phyloP scores from a whole-genome alignment of 2,329 filamentous ascomycete species.

The Nemania serpens region DNA sequence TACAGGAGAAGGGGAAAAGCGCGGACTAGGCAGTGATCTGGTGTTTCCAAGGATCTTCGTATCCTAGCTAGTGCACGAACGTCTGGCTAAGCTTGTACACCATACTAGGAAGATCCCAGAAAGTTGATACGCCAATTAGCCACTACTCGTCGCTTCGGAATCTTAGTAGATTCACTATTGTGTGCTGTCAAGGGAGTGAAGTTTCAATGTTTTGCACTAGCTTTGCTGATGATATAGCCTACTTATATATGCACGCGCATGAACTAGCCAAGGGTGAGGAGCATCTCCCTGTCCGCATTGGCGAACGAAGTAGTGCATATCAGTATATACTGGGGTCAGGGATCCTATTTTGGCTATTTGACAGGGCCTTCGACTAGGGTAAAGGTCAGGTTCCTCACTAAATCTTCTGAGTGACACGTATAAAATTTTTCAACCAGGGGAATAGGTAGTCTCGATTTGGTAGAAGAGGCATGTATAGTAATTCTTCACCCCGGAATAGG shows the following conservation, averaged over 20 bases:
- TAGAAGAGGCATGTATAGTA: no score
- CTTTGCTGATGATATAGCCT: constrained; percentile 15
- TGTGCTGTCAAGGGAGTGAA: neutral
- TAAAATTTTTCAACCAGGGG: no score
- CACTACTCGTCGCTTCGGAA: neutral
- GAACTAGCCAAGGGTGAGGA: constrained; percentile 4
- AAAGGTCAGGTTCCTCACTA: no score
- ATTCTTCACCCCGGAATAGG: no score
- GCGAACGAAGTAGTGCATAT: no score
- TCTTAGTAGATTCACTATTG: no score
- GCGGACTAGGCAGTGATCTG: constrained; percentile 8
- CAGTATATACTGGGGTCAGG: no score
- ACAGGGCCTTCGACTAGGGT: no score
- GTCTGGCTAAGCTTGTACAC: constrained; percentile 2
- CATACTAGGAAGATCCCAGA: neutral
- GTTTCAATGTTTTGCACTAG: constrained; percentile 1
- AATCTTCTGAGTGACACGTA: no score
- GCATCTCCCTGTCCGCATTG: neutral
- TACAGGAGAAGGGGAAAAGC: constrained; percentile 23
- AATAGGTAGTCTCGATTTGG: no score
- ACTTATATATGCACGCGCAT: constrained; percentile 19
- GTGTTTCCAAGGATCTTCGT: neutral
- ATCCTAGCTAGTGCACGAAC: constrained; percentile 6
- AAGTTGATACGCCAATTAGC: neutral
- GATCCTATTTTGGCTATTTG: no score